phyloP scores from a whole-genome alignment of 148 eudicot species.

The Chenopodium suecicum region DNA sequence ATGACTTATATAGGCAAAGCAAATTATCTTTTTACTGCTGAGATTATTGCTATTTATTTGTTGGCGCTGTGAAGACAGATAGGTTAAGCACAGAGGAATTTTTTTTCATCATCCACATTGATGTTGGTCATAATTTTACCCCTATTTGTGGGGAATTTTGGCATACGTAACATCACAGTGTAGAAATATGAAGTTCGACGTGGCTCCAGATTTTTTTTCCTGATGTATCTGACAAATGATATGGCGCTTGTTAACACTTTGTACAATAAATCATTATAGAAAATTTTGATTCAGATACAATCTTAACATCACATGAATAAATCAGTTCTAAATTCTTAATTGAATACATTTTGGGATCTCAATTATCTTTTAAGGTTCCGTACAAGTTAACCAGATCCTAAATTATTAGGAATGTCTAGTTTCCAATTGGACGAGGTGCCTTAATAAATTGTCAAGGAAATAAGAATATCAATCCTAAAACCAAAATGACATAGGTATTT shows the following conservation, averaged over 20 bases:
- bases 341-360: no score
- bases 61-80: constrained; percentile 8
- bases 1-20: neutral
- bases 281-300: neutral
- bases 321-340: no score
- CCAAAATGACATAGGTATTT: neutral
- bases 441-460: no score
- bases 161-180: constrained; percentile 11
- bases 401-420: no score
- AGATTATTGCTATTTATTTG: neutral
- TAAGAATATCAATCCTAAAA: neutral
- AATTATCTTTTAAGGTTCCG: no score
- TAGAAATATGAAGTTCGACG: constrained; percentile 3
- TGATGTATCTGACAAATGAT: neutral
- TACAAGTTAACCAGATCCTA: no score
- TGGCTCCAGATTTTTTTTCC: neutral
- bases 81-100: neutral
- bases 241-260: neutral
- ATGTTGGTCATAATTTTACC: constrained; percentile 26
- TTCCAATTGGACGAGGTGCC: no score
- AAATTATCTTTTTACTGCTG: neutral
- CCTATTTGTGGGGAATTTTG: constrained; percentile 24
- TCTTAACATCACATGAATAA: neutral
- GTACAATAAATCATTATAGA: constrained; percentile 20
- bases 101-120: neutral